Conservation (phyloP, 169 alveolate species). For the Nephromyces sp. region DNA sequence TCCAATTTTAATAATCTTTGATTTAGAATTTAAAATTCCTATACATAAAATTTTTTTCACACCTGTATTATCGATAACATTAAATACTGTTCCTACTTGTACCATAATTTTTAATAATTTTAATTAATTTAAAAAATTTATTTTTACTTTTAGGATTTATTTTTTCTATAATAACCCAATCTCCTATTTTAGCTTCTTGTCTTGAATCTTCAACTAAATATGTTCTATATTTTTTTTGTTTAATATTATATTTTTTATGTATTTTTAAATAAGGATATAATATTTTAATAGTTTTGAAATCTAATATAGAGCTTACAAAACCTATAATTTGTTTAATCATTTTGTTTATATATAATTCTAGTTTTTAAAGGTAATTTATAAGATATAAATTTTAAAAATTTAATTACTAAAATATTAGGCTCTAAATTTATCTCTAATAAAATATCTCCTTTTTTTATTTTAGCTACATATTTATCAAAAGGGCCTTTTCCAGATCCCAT, state of each 20-base stretch:
- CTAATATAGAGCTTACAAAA: not conserved
- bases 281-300: not conserved
- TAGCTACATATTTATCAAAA: conserved; percentile 13
- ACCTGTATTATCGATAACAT: not conserved
- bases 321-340: not conserved
- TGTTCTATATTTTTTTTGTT: not conserved
- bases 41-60: not conserved
- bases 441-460: conserved; percentile 33
- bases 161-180: not conserved
- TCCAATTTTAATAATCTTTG: not conserved
- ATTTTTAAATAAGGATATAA: not conserved
- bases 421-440: conserved; percentile 26
- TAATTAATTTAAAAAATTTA: not conserved
- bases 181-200: not conserved
- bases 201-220: not conserved
- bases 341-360: conserved; percentile 16
- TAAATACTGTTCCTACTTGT: not conserved
- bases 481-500: conserved; percentile 47
- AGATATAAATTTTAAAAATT: conserved; percentile 21
- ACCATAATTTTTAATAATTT: not conserved
- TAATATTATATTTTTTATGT: not conserved
- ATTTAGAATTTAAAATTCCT: not conserved
- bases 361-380: conserved; percentile 14
- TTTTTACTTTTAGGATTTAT: not conserved
- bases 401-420: conserved; percentile 1